Percentiles rank a stretch among this genome's conserved stretches.
Conservation (phyloP, 495 filamentous ascomycete species). For the Alectoria sarmentosa region DNA sequence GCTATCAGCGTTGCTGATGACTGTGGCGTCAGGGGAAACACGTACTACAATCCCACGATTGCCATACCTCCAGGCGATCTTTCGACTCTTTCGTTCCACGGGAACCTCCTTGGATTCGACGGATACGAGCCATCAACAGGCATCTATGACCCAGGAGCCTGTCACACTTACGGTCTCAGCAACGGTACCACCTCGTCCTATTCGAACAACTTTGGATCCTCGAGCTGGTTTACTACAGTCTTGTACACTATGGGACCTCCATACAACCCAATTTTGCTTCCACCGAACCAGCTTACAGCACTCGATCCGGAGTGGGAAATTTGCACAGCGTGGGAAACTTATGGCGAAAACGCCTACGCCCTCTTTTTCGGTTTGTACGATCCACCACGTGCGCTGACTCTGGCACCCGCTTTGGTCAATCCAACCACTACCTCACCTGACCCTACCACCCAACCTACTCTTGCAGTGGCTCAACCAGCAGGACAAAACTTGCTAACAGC, state of each 20-base stretch:
- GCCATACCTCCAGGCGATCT: not conserved
- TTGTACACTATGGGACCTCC: not conserved
- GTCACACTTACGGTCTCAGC: not conserved
- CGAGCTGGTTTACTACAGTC: not conserved
- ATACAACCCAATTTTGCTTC: not conserved
- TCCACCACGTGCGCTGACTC: not conserved
- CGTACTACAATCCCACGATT: not conserved
- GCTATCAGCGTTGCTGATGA: not conserved
- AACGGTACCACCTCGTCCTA: not conserved
- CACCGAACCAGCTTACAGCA: not conserved
- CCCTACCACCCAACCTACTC: not conserved
- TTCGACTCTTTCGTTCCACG: not conserved
- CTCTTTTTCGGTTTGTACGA: not conserved
- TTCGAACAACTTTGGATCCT: not conserved
- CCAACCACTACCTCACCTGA: not conserved
- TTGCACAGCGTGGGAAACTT: not conserved
- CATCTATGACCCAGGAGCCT: not conserved
- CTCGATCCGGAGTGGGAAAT: not conserved
- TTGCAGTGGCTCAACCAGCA: not conserved
- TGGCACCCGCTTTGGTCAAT: not conserved
- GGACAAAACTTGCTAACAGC: no score
- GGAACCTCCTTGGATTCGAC: not conserved
- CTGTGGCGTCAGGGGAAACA: not conserved
- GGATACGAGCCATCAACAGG: not conserved
- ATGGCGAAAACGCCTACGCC: not conserved